Evolutionary conservation across 148 eudicot species (phyloP), one percentile per base, ranked within the genome.

Genomic region (Bassia scoparia): DNA sequence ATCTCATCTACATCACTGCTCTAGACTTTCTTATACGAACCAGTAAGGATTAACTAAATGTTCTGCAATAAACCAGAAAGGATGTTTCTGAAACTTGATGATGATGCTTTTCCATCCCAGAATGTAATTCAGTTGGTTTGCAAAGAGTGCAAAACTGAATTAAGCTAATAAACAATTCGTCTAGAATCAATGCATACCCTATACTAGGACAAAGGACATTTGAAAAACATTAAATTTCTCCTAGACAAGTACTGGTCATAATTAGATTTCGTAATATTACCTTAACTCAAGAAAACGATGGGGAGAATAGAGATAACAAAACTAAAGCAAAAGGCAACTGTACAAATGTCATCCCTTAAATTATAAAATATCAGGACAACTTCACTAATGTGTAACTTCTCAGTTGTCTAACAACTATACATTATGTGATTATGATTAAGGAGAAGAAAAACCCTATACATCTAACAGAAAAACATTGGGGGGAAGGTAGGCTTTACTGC

Each of bases 401-500:
- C 46, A 46, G 44, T 20, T 52, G 66, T 50, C 24, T 35, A 20
- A 50, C 81, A 49, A 21, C 54, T 73, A 5, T 67, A 73, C 64
- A 54, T n/a, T 44, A 30, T 53, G 75, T 53, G 75, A 7, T 67
- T 41, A 53, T 26, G 49, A 37, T 37, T 37, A 37, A 13, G 33
- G 61, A 50, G 43, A 41, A 21, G 30, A 24, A 11, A 41, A 67
- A 44, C 61, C 9, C 54, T 21, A 52, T 52, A 52, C n/a, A n/a
- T n/a, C n/a, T n/a, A 46, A 48, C 14, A 41, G 44, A 41, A 37
- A 17, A n/a, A n/a, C n/a, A n/a, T n/a, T n/a, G n/a, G n/a, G n/a
- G n/a, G 20, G n/a, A 24, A 27, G 31, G 37, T 70, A 21, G 58
- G 65, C 65, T 78, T 56, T 50, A 68, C 43, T 18, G 31, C n/a